Base-by-base conservation (phyloP, 768 basidiomycete genomes). In the Trametes meyenii region DNA sequence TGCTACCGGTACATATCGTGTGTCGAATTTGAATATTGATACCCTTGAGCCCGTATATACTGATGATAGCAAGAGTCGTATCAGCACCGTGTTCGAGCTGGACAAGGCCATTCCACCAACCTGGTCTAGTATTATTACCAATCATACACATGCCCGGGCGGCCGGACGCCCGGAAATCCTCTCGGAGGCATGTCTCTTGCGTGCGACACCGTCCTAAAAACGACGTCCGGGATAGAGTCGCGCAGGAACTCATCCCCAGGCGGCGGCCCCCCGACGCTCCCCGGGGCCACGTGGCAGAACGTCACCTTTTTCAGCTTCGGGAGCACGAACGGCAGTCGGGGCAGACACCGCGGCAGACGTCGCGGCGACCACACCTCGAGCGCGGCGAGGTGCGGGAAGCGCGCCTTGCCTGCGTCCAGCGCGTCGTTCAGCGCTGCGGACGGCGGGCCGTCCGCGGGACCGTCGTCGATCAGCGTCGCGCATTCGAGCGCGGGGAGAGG, bases 341-440 rank as follows among this genome's bases (percentile, higher is more conserved):
- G 39, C 16, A 40, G 23, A 42, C 33, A 23, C 50, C 13, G 13
- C 13, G 45, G 33, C 14, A 36, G 21, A 13, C 23, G 33, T 23
- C 51, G 43, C 2, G 35, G 50, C 3, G 58, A 52, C 58, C 58
- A 60, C 8, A 60, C 14, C 50, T 52, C 33, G 43, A 52, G 42
- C 43, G 45, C 35, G 12, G 21, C 40, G 3, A 52, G 29, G 5
- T 52, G 29, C 7, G 58, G 58, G 12, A 44, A 26, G 42, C 50
- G 33, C 6, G 6, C 49, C 16, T 21, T 12, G 16, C 16, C 38
- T 1, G 23, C 21, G 3, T 23, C 12, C 21, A 52, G 35, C 19
- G 58, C 50, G 6, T 14, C 33, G 17, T n/a, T 21, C 33, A 50
- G 11, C 19, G 43, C 58, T 1, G 23, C 33, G 7, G 29, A 1